phyloP scores from a whole-genome alignment of 106 monocot genomes.

The Narthecium ossifragum region DNA sequence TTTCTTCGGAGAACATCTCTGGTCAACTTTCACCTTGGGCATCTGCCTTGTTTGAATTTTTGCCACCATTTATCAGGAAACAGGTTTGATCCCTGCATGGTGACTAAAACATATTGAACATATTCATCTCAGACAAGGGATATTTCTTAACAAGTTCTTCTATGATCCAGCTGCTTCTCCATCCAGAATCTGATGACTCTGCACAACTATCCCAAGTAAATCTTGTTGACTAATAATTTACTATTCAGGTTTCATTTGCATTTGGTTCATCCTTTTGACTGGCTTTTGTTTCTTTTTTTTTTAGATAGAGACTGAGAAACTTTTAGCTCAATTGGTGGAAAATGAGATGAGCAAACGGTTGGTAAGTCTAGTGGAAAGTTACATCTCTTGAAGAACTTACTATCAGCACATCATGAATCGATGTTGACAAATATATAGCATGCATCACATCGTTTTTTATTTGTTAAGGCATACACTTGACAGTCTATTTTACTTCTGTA shows the following conservation, averaged over 20 bases:
- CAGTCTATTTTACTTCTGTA: too few relatives aligned
- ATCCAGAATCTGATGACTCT: constrained; percentile 93
- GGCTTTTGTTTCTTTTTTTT: constrained; percentile 1
- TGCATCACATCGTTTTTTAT: too few relatives aligned
- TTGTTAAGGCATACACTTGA: too few relatives aligned
- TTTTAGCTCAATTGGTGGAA: constrained; percentile 83
- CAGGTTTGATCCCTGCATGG: constrained; percentile 37
- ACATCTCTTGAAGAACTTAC: too few relatives aligned
- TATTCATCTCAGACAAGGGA: background rate
- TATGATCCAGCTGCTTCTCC: constrained; percentile 68
- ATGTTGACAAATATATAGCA: too few relatives aligned
- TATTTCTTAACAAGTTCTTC: constrained; percentile 4
- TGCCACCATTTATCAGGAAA: constrained; percentile 83
- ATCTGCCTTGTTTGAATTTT: constrained; percentile 86
- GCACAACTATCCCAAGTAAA: constrained; percentile 87
- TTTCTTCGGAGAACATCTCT: constrained; percentile 57
- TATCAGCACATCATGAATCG: too few relatives aligned
- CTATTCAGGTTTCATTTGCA: background rate
- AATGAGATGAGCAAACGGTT: constrained; percentile 73
- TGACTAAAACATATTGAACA: too few relatives aligned
- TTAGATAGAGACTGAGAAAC: constrained; percentile 93
- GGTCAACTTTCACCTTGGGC: constrained; percentile 90
- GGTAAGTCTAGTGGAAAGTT: too few relatives aligned
- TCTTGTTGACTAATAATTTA: background rate
- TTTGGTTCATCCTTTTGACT: background rate